Percentiles rank a stretch among this genome's conserved stretches.
phyloP scores from a whole-genome alignment of 805 yeast species.

The Ogataea nakhonphanomensis region DNA sequence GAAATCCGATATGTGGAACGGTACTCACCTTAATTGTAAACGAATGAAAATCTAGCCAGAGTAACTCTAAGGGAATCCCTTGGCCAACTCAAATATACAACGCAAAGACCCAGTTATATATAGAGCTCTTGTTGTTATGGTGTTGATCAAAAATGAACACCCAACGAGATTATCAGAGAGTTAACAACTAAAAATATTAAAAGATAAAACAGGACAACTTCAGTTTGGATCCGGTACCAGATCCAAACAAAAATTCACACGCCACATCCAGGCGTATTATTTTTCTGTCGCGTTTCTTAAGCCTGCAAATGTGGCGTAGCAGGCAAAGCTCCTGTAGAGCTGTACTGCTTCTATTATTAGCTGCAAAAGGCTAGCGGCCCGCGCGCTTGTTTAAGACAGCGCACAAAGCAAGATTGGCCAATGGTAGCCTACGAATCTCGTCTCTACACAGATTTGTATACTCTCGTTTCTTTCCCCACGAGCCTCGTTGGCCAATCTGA shows the following conservation, averaged over 20 bases:
- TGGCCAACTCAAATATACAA: conserved; percentile 7
- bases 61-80: conserved; percentile 8
- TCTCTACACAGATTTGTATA: neutral
- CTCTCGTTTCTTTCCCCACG: neutral
- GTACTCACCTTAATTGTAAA: conserved; percentile 8
- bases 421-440: neutral
- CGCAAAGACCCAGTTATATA: conserved; percentile 3
- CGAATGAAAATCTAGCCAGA: conserved; percentile 9
- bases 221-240: conserved; percentile 3
- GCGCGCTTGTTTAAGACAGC: too few relatives aligned
- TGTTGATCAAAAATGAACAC: conserved; percentile 5
- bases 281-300: conserved; percentile 6
- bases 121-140: conserved; percentile 3
- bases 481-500: neutral
- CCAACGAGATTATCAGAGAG: conserved; percentile 8
- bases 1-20: neutral
- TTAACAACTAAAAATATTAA: conserved; percentile 7
- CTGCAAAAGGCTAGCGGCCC: too few relatives aligned
- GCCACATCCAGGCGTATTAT: conserved; percentile 6
- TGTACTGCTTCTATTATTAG: too few relatives aligned
- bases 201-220: conserved; percentile 8
- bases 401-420: neutral
- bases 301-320: neutral
- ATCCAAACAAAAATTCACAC: conserved; percentile 6
- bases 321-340: too few relatives aligned